Conservation (phyloP, 345 rosid species). For the Eucalyptus brandiana region DNA sequence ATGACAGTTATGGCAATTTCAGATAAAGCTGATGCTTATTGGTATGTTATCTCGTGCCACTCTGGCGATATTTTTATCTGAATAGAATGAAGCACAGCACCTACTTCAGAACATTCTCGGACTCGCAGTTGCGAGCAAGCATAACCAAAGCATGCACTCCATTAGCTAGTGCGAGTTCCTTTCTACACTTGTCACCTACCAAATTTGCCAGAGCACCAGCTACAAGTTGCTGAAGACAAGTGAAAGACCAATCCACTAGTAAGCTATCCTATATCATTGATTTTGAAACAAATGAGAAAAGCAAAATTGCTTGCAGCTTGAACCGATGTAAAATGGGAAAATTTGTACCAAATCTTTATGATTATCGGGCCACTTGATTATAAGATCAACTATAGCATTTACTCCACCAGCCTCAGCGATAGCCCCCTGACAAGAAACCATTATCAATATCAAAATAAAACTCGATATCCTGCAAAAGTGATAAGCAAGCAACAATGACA, state of each 20-base stretch:
- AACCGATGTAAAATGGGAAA: neutral
- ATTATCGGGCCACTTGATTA: constrained; percentile 65
- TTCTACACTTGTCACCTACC: constrained; percentile 77
- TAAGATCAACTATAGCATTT: constrained; percentile 64
- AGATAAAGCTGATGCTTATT: neutral
- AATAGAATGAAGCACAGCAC: constrained; percentile 3
- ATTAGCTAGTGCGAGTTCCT: constrained; percentile 58
- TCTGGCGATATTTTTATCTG: neutral
- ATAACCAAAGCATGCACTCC: constrained; percentile 70
- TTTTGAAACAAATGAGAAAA: neutral
- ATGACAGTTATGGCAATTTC: neutral
- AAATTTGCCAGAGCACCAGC: constrained; percentile 85
- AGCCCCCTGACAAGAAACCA: constrained; percentile 27
- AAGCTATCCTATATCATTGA: neutral
- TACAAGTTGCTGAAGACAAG: constrained; percentile 47
- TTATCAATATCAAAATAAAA: neutral
- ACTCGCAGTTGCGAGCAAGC: constrained; percentile 72
- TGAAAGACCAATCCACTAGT: neutral
- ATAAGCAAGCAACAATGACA: neutral
- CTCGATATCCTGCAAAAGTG: neutral
- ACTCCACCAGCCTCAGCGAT: constrained; percentile 79
- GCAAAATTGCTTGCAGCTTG: neutral
- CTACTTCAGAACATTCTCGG: constrained; percentile 74
- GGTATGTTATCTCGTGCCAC: neutral
- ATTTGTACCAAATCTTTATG: constrained; percentile 64